phyloP scores from a whole-genome alignment of 441 rosid species.

The Manihot esculenta region DNA sequence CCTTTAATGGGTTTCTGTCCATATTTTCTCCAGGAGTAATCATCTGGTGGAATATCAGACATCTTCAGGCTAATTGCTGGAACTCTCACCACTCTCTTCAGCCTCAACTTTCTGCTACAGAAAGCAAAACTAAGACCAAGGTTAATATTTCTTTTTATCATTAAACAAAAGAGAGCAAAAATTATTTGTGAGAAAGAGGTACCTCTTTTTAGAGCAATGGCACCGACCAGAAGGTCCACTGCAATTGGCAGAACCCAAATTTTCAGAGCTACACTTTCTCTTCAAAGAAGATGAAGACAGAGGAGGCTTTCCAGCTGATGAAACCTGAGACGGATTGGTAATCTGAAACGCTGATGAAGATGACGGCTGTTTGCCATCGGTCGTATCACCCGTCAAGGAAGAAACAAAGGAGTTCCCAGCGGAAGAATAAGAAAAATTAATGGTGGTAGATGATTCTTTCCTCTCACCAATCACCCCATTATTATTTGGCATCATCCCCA shows the following conservation, averaged over 20 bases:
- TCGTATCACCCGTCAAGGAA: conserved; percentile 43
- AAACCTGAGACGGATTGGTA: conserved; percentile 51
- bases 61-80: conserved; percentile 72
- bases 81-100: conserved; percentile 63
- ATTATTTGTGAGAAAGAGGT: not conserved
- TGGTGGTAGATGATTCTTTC: conserved; percentile 50
- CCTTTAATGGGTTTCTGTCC: conserved; percentile 89
- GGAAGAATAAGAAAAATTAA: conserved; percentile 62
- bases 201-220: conserved; percentile 83
- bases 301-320: conserved; percentile 54
- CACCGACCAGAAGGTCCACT: conserved; percentile 59
- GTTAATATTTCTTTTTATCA: not conserved
- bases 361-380: conserved; percentile 44
- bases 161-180: too few relatives aligned
- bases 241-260: conserved; percentile 58
- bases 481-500: conserved; percentile 20
- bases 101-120: conserved; percentile 50
- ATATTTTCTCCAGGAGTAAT: conserved; percentile 77
- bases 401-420: conserved; percentile 49
- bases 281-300: conserved; percentile 51
- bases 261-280: conserved; percentile 59
- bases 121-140: not conserved
- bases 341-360: conserved; percentile 55
- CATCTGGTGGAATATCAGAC: conserved; percentile 76
- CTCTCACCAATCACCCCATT: conserved; percentile 30